Evolutionary conservation across 441 rosid genomes (phyloP), one percentile per base, ranked within the genome.

Genomic region (Aleurites moluccanus): DNA sequence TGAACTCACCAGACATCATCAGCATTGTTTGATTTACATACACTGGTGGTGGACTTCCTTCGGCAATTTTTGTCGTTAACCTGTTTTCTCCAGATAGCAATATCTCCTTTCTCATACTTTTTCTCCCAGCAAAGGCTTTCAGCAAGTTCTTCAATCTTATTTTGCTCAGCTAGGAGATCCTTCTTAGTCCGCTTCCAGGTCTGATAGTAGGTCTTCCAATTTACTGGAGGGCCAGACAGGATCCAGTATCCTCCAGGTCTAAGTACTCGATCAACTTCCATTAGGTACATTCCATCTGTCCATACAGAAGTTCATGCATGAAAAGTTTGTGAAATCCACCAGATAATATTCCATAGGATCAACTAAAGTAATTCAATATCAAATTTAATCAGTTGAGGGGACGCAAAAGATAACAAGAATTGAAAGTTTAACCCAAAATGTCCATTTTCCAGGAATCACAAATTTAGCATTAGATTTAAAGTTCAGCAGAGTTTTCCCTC

Each of bases 221-320:
- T 93, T 65, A 93, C 89, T 45, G 97, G 98, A 64, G 98, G 98
- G 6, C 97, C 98, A 68, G 97, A 93, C 76, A 93, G 82, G 66
- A 93, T 82, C 98, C 98, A 93, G 80, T 83, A 93, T 69, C 98
- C 98, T 67, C 97, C 98, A 16, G 96, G 97, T 83, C 98, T 89
- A 77, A 93, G 86, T 35, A 93, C 97, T 80, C 98, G 76, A 81
- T 93, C 98, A 38, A 93, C 93, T 86, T 93, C 98, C 94, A 89
- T 89, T 70, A 93, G 80, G 80, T 86, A 90, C 84, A 53, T 85
- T 56, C 98, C 98, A 74, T 89, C 98, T 93, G 77, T 38, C 40
- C 38, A 79, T 68, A 79, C 78, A 60, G 49, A 63, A 84, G 68
- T 50, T 64, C 60, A 70, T 33, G 53, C 1, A 50, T 70, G 67